Percentiles rank a stretch among this genome's conserved stretches.
Conservation (phyloP, 2,329 filamentous ascomycete genomes). For the Calonectria crousiana region DNA sequence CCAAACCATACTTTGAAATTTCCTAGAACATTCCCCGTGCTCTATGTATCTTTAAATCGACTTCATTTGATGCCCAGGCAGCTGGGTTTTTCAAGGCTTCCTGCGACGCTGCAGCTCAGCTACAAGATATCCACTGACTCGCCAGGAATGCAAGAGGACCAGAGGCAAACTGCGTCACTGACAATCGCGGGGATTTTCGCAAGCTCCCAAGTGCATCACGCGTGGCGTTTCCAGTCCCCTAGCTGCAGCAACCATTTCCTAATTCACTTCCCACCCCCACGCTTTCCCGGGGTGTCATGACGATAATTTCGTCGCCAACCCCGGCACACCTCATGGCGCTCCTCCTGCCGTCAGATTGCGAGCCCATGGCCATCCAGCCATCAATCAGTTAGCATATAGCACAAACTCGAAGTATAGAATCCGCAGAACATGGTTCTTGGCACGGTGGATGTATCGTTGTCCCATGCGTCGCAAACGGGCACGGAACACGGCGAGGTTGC, state of each 20-base stretch:
- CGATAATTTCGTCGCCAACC: constrained; percentile 7
- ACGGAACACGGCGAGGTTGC: background rate
- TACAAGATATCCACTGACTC: background rate
- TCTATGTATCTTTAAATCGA: background rate
- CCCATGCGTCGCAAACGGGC: background rate
- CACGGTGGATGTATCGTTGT: background rate
- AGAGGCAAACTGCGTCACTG: background rate
- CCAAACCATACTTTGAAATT: background rate
- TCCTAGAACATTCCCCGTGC: background rate
- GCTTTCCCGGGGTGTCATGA: background rate
- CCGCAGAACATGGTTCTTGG: background rate
- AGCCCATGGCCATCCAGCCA: too few relatives aligned
- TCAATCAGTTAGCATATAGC: background rate
- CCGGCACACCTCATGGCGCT: background rate
- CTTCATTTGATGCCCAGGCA: background rate
- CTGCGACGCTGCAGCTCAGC: background rate
- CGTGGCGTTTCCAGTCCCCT: constrained; percentile 1
- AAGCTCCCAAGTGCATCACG: background rate
- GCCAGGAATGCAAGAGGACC: background rate
- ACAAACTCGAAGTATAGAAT: background rate
- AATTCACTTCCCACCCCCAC: background rate
- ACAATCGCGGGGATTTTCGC: background rate
- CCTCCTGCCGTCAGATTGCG: background rate
- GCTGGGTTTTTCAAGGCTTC: background rate
- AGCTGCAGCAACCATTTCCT: background rate